Conservation (phyloP, 768 basidiomycete species). For the Russula lepida region DNA sequence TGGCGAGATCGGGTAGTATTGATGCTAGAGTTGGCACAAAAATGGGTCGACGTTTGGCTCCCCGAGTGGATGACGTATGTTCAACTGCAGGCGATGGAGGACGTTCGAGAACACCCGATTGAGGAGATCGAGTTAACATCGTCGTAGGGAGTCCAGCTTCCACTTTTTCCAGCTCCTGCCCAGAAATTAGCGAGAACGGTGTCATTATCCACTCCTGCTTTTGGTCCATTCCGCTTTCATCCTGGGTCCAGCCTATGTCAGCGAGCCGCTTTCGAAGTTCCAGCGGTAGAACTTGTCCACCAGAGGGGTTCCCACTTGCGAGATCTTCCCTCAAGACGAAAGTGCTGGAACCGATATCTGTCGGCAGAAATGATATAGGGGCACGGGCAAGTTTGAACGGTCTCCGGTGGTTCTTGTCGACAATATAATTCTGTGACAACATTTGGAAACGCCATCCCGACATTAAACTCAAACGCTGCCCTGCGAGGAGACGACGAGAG, state of each 20-base stretch:
- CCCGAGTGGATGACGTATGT: conserved; percentile 10
- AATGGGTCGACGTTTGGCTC: conserved; percentile 51
- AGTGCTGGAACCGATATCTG: conserved; percentile 59
- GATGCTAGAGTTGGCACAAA: conserved; percentile 54
- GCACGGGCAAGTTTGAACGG: conserved; percentile 67
- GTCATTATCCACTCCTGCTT: conserved; percentile 50
- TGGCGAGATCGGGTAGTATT: conserved; percentile 46
- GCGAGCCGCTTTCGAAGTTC: conserved; percentile 58
- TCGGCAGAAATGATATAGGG: conserved; percentile 65
- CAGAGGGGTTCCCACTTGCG: conserved; percentile 40
- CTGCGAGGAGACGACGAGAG: conserved; percentile 40
- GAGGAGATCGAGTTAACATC: conserved; percentile 26
- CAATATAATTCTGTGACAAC: conserved; percentile 48
- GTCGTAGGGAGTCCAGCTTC: conserved; percentile 27
- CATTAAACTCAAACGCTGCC: conserved; percentile 47
- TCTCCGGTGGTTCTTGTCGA: conserved; percentile 49
- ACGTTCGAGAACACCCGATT: conserved; percentile 26
- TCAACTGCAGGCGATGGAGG: neutral
- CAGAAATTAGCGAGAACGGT: conserved; percentile 59
- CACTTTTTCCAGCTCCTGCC: conserved; percentile 45
- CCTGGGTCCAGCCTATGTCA: conserved; percentile 69
- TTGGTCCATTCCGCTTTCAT: conserved; percentile 46
- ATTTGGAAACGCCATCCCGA: conserved; percentile 66
- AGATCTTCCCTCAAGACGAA: conserved; percentile 49
- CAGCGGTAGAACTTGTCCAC: conserved; percentile 41